Base-by-base conservation (phyloP, 352 stramenopile genomes). In the Phytophthora melonis region DNA sequence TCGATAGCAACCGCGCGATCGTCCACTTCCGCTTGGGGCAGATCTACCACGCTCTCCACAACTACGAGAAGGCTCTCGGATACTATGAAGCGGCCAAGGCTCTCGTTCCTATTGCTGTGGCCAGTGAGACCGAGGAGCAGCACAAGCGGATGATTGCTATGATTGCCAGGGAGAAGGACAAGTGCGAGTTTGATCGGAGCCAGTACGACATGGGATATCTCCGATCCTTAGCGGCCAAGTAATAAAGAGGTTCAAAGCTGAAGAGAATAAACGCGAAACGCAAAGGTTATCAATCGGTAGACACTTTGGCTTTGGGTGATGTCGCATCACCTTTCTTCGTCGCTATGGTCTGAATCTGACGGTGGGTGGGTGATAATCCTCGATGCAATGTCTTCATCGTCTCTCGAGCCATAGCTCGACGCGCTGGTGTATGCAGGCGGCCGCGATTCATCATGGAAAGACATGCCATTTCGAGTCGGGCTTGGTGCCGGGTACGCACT, bases 181-280 rank as follows among this genome's bases (percentile, higher is more conserved):
- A 88, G 32, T 91, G 83, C 27, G 49, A 80, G n/a, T 93, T 90
- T 39, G 83, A 91, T 19, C 83, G 83, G 16, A 81, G 72, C 18
- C 84, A 93, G 55, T 87, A 92, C 67, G 87, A 92, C 41, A 19
- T 79, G 4, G 63, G 62, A 52, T 88, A 85, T 59, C 82, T 93
- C 49, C 81, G 78, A 9, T 68, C 70, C 11, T 57, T 81, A 5
- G n/a, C 58, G 63, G 56, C 75, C 14, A 69, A 70, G 32, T 67
- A 68, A 62, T 62, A 68, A 61, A n/a, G 5, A n/a, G 11, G 18
- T 34, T 34, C 5, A 34, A 8, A 52, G 18, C 27, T 66, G 10
- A 61, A 49, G 34, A 62, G 50, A 21, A 56, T 32, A 53, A 21
- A 58, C 25, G 56, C 13, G n/a, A 69, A 52, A 63, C 41, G 19